phyloP scores from a whole-genome alignment of 345 rosid species.

The Aquilaria yunnanensis region DNA sequence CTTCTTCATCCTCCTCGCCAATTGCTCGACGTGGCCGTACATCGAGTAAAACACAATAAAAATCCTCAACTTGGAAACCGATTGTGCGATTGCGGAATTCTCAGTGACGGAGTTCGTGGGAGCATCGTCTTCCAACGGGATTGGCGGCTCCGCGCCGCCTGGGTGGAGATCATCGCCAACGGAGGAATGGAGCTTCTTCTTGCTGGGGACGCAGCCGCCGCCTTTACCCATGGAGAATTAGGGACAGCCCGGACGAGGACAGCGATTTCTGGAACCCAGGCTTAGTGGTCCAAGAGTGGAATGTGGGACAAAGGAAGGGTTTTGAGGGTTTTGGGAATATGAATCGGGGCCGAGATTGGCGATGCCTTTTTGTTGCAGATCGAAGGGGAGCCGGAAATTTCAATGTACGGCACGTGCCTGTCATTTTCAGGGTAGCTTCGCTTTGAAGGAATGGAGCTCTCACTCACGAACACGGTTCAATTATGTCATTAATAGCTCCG shows the following conservation, averaged over 20 bases:
- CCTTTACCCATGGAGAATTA: slow-evolving; percentile 73
- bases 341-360: neutral
- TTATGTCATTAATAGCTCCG: too few species aligned
- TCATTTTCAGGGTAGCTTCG: neutral
- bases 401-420: neutral
- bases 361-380: neutral
- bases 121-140: slow-evolving; percentile 30
- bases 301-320: neutral
- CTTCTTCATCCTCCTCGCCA: slow-evolving; percentile 66
- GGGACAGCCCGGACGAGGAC: neutral
- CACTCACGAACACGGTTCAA: too few species aligned
- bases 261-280: neutral
- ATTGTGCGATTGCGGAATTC: slow-evolving; percentile 3
- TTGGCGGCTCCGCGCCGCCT: slow-evolving; percentile 29
- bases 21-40: slow-evolving; percentile 71
- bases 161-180: slow-evolving; percentile 19
- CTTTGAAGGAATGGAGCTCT: too few species aligned
- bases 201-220: slow-evolving; percentile 95
- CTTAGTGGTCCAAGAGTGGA: neutral
- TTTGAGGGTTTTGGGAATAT: neutral
- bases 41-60: slow-evolving; percentile 59
- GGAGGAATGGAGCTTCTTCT: slow-evolving; percentile 50
- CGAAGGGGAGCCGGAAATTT: neutral
- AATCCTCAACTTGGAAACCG: slow-evolving; percentile 30
- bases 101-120: slow-evolving; percentile 16